Evolutionary conservation across 805 yeast genomes (phyloP).

Genomic region (Candida railenensis): DNA sequence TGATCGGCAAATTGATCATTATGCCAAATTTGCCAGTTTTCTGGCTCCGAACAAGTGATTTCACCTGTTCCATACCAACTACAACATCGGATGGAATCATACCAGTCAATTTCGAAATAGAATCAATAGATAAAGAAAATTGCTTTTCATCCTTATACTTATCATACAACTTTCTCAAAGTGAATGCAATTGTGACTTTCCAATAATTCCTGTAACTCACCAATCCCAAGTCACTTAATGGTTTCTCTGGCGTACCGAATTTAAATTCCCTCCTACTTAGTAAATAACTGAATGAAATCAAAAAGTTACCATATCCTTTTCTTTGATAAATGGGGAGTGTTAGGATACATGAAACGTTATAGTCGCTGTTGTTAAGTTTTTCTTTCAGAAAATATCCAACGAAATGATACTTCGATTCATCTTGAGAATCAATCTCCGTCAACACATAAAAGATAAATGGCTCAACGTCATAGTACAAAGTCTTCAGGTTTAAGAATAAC

Average conservation of each 20-base stretch:
- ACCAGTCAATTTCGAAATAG: slow-evolving; percentile 70
- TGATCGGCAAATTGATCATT: slow-evolving; percentile 43
- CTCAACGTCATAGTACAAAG: slow-evolving; percentile 91
- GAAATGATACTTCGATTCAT: slow-evolving; percentile 58
- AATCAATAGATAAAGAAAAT: slow-evolving; percentile 51
- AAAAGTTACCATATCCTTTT: slow-evolving; percentile 82
- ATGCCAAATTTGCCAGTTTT: slow-evolving; percentile 50
- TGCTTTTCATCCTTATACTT: slow-evolving; percentile 12
- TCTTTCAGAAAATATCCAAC: slow-evolving; percentile 96
- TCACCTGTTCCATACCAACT: slow-evolving; percentile 78
- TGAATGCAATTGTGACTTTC: slow-evolving; percentile 63
- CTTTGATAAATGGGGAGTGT: slow-evolving; percentile 87
- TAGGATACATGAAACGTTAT: slow-evolving; percentile 86
- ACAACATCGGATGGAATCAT: slow-evolving; percentile 86
- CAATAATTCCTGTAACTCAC: slow-evolving; percentile 85
- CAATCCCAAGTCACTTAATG: slow-evolving; percentile 82
- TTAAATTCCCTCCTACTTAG: slow-evolving; percentile 72
- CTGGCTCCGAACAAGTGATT: slow-evolving; percentile 51
- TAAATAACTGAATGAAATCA: slow-evolving; percentile 87
- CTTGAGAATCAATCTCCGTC: slow-evolving; percentile 58
- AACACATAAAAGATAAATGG: slow-evolving; percentile 89
- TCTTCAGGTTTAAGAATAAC: slow-evolving; percentile 84
- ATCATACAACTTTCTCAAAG: slow-evolving; percentile 29
- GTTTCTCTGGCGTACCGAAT: slow-evolving; percentile 94
- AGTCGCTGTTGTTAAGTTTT: slow-evolving; percentile 67